A percentile compares a stretch with the other conserved stretches of the same genome.
These are phyloP conservation scores for Ophiostoma sp. DNA, from an alignment of 2,329 filamentous ascomycete species.

Conservation along the genomic window DNA sequence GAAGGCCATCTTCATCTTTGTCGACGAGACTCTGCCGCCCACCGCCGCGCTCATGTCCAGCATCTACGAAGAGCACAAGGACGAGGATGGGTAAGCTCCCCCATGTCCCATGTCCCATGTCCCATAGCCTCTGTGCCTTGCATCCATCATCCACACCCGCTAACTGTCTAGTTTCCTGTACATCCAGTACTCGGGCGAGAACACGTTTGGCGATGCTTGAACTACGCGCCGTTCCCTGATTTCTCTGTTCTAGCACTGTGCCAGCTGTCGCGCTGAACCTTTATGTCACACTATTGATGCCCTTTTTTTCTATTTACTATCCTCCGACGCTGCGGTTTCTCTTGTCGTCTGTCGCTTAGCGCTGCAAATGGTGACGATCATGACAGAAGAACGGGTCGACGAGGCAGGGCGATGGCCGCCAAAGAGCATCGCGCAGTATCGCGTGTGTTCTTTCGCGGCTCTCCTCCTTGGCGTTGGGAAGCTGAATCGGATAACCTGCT, in stretches of 20 bases:
- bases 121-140: neutral
- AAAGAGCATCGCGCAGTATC: neutral
- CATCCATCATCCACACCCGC: neutral
- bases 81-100: constrained; percentile 57
- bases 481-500: constrained; percentile 13
- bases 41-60: constrained; percentile 98
- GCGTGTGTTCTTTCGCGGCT: neutral
- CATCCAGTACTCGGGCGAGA: constrained; percentile 99
- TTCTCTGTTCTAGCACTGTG: neutral
- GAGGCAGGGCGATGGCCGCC: constrained; percentile 13
- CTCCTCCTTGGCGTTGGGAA: constrained; percentile 21
- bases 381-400: neutral
- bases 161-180: constrained; percentile 70
- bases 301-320: neutral
- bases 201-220: constrained; percentile 70
- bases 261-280: neutral
- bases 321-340: neutral
- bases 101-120: neutral
- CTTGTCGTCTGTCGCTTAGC: neutral
- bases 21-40: constrained; percentile 93
- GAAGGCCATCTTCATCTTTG: constrained; percentile 99
- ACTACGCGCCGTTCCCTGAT: neutral
- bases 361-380: neutral
- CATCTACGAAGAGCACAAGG: constrained; percentile 99
- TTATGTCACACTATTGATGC: neutral